Evolutionary conservation across 768 basidiomycete species (phyloP).

Genomic region (Lyophyllum atratum): DNA sequence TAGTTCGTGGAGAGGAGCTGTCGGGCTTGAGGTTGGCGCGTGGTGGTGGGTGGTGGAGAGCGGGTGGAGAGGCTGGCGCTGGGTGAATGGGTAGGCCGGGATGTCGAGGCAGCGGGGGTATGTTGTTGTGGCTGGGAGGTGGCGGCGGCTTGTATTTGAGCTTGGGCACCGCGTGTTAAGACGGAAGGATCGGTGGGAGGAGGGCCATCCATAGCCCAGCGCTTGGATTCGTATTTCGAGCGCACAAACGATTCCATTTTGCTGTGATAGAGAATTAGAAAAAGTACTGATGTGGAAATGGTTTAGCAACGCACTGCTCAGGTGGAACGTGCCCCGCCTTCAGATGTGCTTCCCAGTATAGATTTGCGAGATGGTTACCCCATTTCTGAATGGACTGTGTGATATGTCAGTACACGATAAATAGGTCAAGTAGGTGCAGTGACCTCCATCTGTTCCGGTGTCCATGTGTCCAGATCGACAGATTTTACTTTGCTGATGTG

Average conservation of each 20-base stretch:
- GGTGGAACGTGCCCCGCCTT: slow-evolving; percentile 90
- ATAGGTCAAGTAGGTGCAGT: slow-evolving; percentile 37
- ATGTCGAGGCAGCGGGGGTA: slow-evolving; percentile 23
- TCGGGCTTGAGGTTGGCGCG: slow-evolving; percentile 53
- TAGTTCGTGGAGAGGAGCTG: slow-evolving; percentile 54
- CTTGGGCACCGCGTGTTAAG: slow-evolving; percentile 52
- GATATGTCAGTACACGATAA: neutral
- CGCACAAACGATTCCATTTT: slow-evolving; percentile 99
- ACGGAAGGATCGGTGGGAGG: slow-evolving; percentile 79
- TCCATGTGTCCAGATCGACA: slow-evolving; percentile 97
- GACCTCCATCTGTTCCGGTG: slow-evolving; percentile 96
- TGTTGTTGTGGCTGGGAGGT: slow-evolving; percentile 21
- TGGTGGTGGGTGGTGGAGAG: slow-evolving; percentile 29
- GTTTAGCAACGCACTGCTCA: slow-evolving; percentile 76
- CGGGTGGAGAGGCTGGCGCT: slow-evolving; percentile 25
- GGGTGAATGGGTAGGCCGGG: slow-evolving; percentile 26
- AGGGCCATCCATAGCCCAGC: slow-evolving; percentile 94
- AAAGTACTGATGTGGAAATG: neutral
- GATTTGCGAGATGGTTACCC: slow-evolving; percentile 91
- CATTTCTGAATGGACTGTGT: slow-evolving; percentile 82
- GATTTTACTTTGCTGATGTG: slow-evolving; percentile 98
- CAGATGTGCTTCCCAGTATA: slow-evolving; percentile 97
- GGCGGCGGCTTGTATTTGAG: slow-evolving; percentile 23
- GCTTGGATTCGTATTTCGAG: slow-evolving; percentile 90
- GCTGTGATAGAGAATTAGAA: slow-evolving; percentile 39